These are phyloP conservation scores for Teratosphaeria viscida DNA, from an alignment of 2,329 filamentous ascomycete genomes.

Conservation along the genomic window DNA sequence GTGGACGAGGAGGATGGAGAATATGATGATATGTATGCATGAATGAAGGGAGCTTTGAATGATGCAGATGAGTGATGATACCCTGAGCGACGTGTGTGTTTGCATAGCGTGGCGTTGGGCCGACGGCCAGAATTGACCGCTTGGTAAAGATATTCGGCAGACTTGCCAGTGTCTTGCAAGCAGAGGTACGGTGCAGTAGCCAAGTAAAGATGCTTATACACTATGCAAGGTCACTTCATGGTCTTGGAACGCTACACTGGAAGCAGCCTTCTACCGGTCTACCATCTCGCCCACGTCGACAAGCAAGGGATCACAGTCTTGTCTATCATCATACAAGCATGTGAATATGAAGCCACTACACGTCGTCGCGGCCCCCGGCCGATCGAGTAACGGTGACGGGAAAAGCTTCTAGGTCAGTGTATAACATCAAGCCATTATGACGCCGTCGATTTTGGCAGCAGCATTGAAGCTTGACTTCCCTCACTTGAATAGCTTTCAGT, in stretches of 20 bases:
- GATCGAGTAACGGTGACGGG: too few relatives aligned
- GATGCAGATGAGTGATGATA: background rate
- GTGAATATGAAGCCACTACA: too few relatives aligned
- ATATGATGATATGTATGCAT: constrained; percentile 42
- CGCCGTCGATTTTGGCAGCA: background rate
- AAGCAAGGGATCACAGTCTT: too few relatives aligned
- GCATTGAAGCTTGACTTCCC: background rate
- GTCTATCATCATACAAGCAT: too few relatives aligned
- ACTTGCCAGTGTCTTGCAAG: background rate
- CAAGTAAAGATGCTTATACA: background rate
- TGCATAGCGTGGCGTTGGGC: background rate
- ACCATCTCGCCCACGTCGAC: too few relatives aligned
- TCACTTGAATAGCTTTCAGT: too few relatives aligned
- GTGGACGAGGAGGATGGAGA: constrained; percentile 43
- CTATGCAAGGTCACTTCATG: too few relatives aligned
- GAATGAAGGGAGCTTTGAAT: background rate
- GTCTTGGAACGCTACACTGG: too few relatives aligned
- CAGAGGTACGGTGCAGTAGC: background rate
- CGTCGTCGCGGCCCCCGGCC: too few relatives aligned
- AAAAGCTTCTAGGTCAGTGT: too few relatives aligned
- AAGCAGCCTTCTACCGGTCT: too few relatives aligned
- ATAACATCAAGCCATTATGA: too few relatives aligned
- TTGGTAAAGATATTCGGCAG: background rate
- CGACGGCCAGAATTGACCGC: background rate
- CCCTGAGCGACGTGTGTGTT: background rate